Evolutionary conservation across 805 yeast species (phyloP).

Genomic region (Zygosaccharomyces rouxii): DNA sequence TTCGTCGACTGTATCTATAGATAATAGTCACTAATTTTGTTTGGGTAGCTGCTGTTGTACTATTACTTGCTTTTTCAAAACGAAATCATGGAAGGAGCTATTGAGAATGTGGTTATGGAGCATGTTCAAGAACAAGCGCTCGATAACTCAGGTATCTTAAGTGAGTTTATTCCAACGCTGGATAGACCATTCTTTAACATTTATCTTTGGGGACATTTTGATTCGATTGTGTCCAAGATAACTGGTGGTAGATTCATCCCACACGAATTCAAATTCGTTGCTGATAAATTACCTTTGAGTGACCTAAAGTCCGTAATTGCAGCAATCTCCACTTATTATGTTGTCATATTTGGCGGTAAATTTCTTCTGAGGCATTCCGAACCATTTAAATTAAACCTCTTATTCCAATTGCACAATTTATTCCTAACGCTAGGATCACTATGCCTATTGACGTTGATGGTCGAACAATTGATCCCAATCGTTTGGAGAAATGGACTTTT

Average conservation of each 20-base stretch:
- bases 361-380: slow-evolving; percentile 50
- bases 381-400: slow-evolving; percentile 66
- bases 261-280: slow-evolving; percentile 57
- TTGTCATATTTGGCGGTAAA: slow-evolving; percentile 83
- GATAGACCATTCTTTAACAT: slow-evolving; percentile 36
- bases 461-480: slow-evolving; percentile 85
- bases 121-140: background rate
- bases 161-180: slow-evolving; percentile 25
- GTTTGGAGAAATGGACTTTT: slow-evolving; percentile 69
- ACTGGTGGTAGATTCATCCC: slow-evolving; percentile 31
- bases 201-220: slow-evolving; percentile 32
- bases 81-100: slow-evolving; percentile 1
- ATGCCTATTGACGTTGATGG: slow-evolving; percentile 57
- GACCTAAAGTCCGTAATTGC: slow-evolving; percentile 54
- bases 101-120: background rate
- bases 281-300: slow-evolving; percentile 63
- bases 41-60: background rate
- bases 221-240: slow-evolving; percentile 17
- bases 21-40: too few species aligned
- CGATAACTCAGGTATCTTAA: background rate
- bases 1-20: too few species aligned
- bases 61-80: background rate
- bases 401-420: slow-evolving; percentile 85
- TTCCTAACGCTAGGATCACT: slow-evolving; percentile 66
- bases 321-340: slow-evolving; percentile 67